A percentile compares a stretch with the other conserved stretches of the same genome.
phyloP scores from a whole-genome alignment of 179 eudicot species.

The Beta corolliflora region DNA sequence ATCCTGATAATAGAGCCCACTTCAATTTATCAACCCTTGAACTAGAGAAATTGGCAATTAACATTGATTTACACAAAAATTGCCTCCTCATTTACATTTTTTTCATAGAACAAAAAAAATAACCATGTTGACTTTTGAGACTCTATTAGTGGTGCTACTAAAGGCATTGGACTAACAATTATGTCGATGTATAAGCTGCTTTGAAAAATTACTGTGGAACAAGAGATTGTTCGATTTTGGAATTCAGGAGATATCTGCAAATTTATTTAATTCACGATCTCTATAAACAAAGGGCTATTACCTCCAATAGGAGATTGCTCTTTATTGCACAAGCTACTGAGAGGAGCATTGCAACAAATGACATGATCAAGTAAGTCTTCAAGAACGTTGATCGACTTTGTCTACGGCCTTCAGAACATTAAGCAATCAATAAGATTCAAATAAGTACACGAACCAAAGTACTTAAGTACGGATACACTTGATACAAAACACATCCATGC shows the following conservation, averaged over 20 bases:
- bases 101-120: background rate
- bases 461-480: background rate
- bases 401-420: slow-evolving; percentile 56
- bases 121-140: background rate
- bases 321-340: slow-evolving; percentile 40
- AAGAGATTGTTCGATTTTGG: too few species aligned
- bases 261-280: background rate
- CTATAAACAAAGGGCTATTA: slow-evolving; percentile 17
- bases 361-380: slow-evolving; percentile 61
- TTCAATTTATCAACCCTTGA: background rate
- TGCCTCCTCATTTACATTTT: background rate
- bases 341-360: slow-evolving; percentile 47
- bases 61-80: background rate
- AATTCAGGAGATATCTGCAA: background rate
- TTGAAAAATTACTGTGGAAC: background rate
- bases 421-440: background rate
- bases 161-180: background rate
- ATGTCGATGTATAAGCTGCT: background rate
- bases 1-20: background rate
- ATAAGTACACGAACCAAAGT: background rate
- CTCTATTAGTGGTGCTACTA: background rate
- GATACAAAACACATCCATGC: background rate
- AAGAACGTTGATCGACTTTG: slow-evolving; percentile 56
- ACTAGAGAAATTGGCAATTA: background rate
- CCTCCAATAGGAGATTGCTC: slow-evolving; percentile 49